These are phyloP conservation scores for Paraphoma chrysanthemicola DNA, from an alignment of 2,329 filamentous ascomycete species.

Conservation along the genomic window DNA sequence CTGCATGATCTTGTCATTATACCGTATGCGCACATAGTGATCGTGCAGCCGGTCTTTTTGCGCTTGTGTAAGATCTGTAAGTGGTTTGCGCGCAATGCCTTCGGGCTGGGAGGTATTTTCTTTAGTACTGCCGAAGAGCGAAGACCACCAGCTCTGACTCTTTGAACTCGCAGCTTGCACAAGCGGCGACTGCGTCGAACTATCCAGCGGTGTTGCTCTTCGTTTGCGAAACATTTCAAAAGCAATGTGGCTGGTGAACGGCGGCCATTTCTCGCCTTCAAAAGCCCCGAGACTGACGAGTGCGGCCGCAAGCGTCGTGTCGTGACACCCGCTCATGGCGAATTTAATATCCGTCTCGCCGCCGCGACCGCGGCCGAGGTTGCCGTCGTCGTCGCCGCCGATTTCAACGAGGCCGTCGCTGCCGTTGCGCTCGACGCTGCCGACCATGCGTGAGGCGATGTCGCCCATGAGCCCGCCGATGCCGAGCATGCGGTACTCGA, in stretches of 20 bases:
- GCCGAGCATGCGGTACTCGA: constrained; percentile 87
- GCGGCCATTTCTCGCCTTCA: constrained; percentile 78
- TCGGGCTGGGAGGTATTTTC: constrained; percentile 15
- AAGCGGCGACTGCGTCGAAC: constrained; percentile 1
- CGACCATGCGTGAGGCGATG: constrained; percentile 64
- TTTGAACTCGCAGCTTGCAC: constrained; percentile 14
- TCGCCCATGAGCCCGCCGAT: constrained; percentile 88
- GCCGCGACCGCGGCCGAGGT: constrained; percentile 50
- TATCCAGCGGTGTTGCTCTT: constrained; percentile 14
- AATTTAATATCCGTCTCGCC: constrained; percentile 69
- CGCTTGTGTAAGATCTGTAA: constrained; percentile 60
- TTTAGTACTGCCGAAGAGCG: constrained; percentile 41
- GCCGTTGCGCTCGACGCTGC: constrained; percentile 43
- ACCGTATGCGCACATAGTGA: constrained; percentile 88
- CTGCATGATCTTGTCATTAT: constrained; percentile 83
- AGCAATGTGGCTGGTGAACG: constrained; percentile 90
- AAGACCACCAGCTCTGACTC: constrained; percentile 45
- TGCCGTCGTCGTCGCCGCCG: constrained; percentile 35
- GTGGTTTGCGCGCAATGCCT: constrained; percentile 67
- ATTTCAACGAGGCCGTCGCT: constrained; percentile 50
- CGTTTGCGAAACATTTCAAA: constrained; percentile 81
- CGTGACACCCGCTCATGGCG: constrained; percentile 85
- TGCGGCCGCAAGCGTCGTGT: constrained; percentile 86
- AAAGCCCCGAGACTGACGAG: constrained; percentile 82
- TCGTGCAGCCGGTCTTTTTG: constrained; percentile 70